Evolutionary conservation across 805 yeast genomes (phyloP), one percentile per base, ranked within the genome.

Genomic region (Saccharomyces paradoxus): DNA sequence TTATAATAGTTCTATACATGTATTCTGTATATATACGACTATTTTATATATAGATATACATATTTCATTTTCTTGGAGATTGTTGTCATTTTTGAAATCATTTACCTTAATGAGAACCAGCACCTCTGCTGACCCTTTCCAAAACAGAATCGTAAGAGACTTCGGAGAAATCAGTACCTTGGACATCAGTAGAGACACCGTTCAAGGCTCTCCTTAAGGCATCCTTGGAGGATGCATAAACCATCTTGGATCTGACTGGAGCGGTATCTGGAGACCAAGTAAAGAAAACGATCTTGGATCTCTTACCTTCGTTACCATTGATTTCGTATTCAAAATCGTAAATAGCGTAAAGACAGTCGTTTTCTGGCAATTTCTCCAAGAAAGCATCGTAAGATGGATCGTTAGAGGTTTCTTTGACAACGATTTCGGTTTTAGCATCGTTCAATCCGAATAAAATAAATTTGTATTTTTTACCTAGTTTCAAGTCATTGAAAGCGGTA

Each of bases 191-290:
- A 55, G 97, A 78, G 63, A 94, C 84, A 74, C 99, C 99, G 73
- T 88, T 92, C 70, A 94, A 80, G 55, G 99, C 92, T 77, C 96
- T 89, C 81, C 98, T 92, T 70, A 94, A 82, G 50, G 97, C 96
- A 67, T 91, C 98, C 77, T 90, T 90, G 57, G 98, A 91, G n/a
- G 97, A 83, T 50, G 99, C 98, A 78, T 91, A 92, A 59, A 92
- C 87, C 99, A 94, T 94, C 87, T 94, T 94, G 65, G 90, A 74
- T 79, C 95, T 87, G 68, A 94, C 84, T 58, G 94, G 89, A 53
- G 98, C 97, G 58, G 96, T 89, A 72, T 94, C 99, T 67, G 99
- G 99, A 59, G 97, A 84, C 99, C 99, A 94, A 63, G 94, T 87
- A 78, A 76, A 74, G 77, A 83, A 76, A 48, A 82, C 77, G 59